These are phyloP conservation scores for Aspergillus mulundensis DNA, from an alignment of 495 filamentous ascomycete genomes.

Conservation along the genomic window DNA sequence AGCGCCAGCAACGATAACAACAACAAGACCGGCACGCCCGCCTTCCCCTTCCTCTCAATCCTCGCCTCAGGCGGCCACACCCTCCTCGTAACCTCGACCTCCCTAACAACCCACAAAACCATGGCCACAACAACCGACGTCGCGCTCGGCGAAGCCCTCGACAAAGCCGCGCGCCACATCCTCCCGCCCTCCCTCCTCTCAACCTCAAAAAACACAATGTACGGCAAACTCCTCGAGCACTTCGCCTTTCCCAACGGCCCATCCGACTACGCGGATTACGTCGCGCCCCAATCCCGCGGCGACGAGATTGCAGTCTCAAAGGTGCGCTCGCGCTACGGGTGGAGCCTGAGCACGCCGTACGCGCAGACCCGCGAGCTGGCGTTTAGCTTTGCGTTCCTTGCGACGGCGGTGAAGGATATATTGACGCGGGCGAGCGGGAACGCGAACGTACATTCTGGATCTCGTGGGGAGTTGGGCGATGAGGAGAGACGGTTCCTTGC, in stretches of 20 bases:
- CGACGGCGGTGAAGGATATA: slow-evolving; percentile 49
- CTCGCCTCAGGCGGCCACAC: slow-evolving; percentile 95
- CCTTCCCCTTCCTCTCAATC: slow-evolving; percentile 81
- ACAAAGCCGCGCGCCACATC: slow-evolving; percentile 76
- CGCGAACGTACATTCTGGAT: no score
- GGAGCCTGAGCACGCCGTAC: slow-evolving; percentile 55
- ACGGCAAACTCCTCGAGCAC: slow-evolving; percentile 62
- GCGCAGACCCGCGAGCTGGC: slow-evolving; percentile 46
- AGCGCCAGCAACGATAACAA: not conserved
- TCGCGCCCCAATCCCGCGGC: slow-evolving; percentile 46
- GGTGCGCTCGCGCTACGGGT: slow-evolving; percentile 46
- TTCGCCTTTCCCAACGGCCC: slow-evolving; percentile 68
- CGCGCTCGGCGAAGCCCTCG: slow-evolving; percentile 79
- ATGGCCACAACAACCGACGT: slow-evolving; percentile 69
- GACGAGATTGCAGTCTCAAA: slow-evolving; percentile 43
- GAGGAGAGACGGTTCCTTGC: slow-evolving; percentile 61
- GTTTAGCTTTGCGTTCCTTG: slow-evolving; percentile 64
- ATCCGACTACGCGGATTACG: slow-evolving; percentile 51
- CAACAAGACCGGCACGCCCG: no score
- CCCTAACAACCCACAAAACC: slow-evolving; percentile 62
- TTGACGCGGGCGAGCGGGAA: slow-evolving; percentile 14
- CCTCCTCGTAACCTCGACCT: slow-evolving; percentile 68
- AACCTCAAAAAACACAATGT: slow-evolving; percentile 56
- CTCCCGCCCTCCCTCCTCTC: slow-evolving; percentile 52
- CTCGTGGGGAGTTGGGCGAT: slow-evolving; percentile 11